These are phyloP conservation scores for Odonthalia washingtoniensis DNA, from an alignment of 31 red algal species.

Conservation along the genomic window DNA sequence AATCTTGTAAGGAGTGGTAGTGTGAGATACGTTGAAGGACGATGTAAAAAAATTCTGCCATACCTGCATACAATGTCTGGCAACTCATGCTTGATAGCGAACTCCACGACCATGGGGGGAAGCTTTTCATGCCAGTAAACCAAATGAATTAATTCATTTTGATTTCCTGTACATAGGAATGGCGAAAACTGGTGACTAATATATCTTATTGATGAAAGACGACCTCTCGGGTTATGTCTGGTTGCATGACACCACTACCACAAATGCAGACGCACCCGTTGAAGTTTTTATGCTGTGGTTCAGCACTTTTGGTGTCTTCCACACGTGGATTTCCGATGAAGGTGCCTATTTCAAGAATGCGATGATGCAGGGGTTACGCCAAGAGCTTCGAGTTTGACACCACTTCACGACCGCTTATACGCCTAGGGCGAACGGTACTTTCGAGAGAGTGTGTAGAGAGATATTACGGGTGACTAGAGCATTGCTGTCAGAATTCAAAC, in stretches of 20 bases:
- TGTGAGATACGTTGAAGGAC: not conserved
- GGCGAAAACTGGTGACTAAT: not conserved
- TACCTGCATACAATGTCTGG: conserved; percentile 20
- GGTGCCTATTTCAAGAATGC: conserved; percentile 21
- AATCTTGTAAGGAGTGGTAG: no score
- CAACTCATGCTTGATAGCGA: not conserved
- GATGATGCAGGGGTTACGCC: not conserved
- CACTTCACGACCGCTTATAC: conserved; percentile 45
- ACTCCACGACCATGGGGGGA: conserved; percentile 4
- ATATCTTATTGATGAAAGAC: conserved; percentile 14
- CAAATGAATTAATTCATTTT: conserved; percentile 18
- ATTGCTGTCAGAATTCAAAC: not conserved
- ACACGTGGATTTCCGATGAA: conserved; percentile 11
- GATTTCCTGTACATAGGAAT: conserved; percentile 26
- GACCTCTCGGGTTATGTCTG: conserved; percentile 19
- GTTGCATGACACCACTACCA: not conserved
- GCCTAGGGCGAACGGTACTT: conserved; percentile 32
- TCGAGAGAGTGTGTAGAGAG: conserved; percentile 32
- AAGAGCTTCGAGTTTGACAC: not conserved
- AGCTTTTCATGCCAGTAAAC: conserved; percentile 8
- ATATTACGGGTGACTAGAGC: not conserved
- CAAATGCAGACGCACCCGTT: not conserved
- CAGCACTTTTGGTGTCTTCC: not conserved
- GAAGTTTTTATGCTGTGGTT: conserved; percentile 18
- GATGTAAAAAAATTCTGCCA: conserved; percentile 2